Evolutionary conservation across 805 yeast species (phyloP).

Genomic region (Wickerhamomyces silvicola): DNA sequence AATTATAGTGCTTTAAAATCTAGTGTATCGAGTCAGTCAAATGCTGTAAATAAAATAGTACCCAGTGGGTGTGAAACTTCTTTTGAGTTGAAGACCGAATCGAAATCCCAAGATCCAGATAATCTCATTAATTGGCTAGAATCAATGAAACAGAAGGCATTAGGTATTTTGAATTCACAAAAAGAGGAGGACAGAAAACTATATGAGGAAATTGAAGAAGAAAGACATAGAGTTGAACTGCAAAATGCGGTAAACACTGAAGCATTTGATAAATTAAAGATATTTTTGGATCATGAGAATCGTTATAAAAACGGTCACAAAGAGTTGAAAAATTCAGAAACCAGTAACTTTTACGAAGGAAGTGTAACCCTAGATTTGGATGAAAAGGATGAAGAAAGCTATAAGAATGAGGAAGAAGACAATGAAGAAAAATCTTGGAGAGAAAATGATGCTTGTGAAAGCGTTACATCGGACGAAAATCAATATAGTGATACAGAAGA

Average conservation of each 20-base stretch:
- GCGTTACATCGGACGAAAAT: conserved; percentile 23
- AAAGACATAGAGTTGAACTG: conserved; percentile 18
- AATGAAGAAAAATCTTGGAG: conserved; percentile 19
- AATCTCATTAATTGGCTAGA: conserved; percentile 29
- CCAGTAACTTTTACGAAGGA: not conserved
- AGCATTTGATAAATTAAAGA: conserved; percentile 18
- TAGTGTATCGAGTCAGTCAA: too few relatives aligned
- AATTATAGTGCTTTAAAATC: not conserved
- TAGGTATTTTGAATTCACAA: conserved; percentile 24
- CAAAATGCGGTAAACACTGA: conserved; percentile 16
- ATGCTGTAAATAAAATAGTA: too few relatives aligned
- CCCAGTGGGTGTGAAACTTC: too few relatives aligned
- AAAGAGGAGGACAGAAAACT: conserved; percentile 31
- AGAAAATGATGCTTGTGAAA: conserved; percentile 25
- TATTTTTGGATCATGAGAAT: conserved; percentile 8
- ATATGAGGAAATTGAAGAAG: conserved; percentile 29
- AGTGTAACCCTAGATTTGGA: conserved; percentile 21
- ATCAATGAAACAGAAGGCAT: conserved; percentile 27
- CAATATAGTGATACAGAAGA: conserved; percentile 17
- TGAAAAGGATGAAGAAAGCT: conserved; percentile 21
- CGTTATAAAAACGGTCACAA: not conserved
- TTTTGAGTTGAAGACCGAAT: too few relatives aligned
- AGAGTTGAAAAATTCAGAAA: not conserved
- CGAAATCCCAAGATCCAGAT: conserved; percentile 9
- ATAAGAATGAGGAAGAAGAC: conserved; percentile 5